Evolutionary conservation across 1,284 basidiomycete species (phyloP).

Genomic region (Cutaneotrichosporon sp.): DNA sequence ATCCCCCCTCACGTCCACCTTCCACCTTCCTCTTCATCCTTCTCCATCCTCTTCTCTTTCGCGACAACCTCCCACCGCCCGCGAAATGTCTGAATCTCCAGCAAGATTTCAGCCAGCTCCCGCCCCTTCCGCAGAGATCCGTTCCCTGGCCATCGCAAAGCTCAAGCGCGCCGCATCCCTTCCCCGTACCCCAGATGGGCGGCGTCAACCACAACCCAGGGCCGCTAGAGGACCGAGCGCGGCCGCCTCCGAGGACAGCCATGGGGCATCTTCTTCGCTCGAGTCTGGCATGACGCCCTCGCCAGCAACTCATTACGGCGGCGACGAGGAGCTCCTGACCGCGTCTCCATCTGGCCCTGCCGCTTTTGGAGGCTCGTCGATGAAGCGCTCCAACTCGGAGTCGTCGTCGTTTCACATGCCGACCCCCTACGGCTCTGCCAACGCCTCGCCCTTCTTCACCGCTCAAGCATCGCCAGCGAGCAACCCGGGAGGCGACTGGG

Average conservation of each 20-base stretch:
- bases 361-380: slow-evolving; percentile 21
- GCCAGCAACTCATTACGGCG: slow-evolving; percentile 16
- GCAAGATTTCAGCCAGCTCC: slow-evolving; percentile 13
- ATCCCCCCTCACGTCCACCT: neutral
- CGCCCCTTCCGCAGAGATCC: slow-evolving; percentile 33
- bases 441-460: slow-evolving; percentile 23
- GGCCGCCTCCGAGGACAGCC: slow-evolving; percentile 2
- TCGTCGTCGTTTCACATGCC: slow-evolving; percentile 39
- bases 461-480: slow-evolving; percentile 26
- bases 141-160: slow-evolving; percentile 81
- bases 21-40: neutral
- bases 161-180: slow-evolving; percentile 85
- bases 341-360: slow-evolving; percentile 31
- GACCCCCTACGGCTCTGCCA: slow-evolving; percentile 26
- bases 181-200: slow-evolving; percentile 81
- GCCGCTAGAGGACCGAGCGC: slow-evolving; percentile 56
- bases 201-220: slow-evolving; percentile 64
- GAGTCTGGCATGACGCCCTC: slow-evolving; percentile 10
- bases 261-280: slow-evolving; percentile 6
- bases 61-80: neutral
- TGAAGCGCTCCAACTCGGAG: slow-evolving; percentile 44
- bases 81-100: slow-evolving; percentile 16
- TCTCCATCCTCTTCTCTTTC: neutral
- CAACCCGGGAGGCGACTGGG: slow-evolving; percentile 36
- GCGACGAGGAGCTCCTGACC: slow-evolving; percentile 41